These are phyloP conservation scores for Coemansia sp. DNA, from an alignment of 192 early-diverging fungal genomes.

Conservation along the genomic window DNA sequence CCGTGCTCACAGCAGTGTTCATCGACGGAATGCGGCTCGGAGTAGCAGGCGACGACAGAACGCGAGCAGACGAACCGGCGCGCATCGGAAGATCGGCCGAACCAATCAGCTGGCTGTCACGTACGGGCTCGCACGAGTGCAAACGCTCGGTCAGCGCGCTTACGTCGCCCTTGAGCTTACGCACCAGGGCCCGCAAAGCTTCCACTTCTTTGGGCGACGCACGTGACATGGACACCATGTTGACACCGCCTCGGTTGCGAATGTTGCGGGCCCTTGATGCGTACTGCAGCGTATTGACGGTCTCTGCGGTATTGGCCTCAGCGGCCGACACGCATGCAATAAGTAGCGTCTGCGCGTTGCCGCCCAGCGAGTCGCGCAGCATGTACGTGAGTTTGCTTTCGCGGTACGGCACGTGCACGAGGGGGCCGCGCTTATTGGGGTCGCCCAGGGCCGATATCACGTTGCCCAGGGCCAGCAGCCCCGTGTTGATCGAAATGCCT, in stretches of 20 bases:
- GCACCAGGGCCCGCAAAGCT: constrained; percentile 63
- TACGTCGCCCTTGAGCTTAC: constrained; percentile 62
- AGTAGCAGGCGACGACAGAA: constrained; percentile 2
- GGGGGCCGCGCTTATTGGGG: constrained; percentile 47
- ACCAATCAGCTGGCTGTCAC: constrained; percentile 7
- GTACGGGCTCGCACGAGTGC: constrained; percentile 12
- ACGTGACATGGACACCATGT: constrained; percentile 53
- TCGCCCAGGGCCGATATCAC: constrained; percentile 97
- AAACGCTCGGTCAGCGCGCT: constrained; percentile 30
- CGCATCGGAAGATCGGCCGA: neutral
- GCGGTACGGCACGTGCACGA: constrained; percentile 88
- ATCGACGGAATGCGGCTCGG: constrained; percentile 25
- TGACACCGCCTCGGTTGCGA: constrained; percentile 84
- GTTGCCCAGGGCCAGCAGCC: constrained; percentile 93
- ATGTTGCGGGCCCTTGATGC: constrained; percentile 96
- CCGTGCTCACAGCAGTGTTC: constrained; percentile 25
- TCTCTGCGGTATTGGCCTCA: constrained; percentile 83
- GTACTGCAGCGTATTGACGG: constrained; percentile 94
- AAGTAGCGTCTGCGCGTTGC: constrained; percentile 92
- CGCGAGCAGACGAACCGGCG: neutral
- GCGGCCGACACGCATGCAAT: constrained; percentile 92
- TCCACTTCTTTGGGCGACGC: constrained; percentile 69
- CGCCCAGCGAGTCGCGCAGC: constrained; percentile 95
- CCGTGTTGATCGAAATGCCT: constrained; percentile 96
- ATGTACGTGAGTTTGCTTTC: constrained; percentile 96